Evolutionary conservation across 2,329 filamentous ascomycete species (phyloP), one percentile per base, ranked within the genome.

Genomic region (Teratosphaeria pseudoeucalypti): DNA sequence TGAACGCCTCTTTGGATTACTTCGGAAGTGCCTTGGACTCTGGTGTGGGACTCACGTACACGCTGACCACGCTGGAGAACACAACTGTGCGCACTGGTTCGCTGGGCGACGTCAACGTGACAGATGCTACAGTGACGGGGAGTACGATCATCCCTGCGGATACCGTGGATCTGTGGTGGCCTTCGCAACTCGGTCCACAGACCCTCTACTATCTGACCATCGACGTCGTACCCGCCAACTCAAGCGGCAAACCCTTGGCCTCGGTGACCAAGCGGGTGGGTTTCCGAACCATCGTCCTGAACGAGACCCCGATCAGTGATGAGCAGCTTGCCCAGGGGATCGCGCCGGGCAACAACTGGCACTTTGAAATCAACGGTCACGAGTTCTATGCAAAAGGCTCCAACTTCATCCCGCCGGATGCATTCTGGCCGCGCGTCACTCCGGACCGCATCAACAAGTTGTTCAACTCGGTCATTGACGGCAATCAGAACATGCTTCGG

Each of bases 281-380:
- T 0, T 86, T 87, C 64, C 76, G 83, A 16, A 85, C 84, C 0
- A 85, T 86, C 53, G 79, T 85, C 6, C 73, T 85, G 19, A 85
- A 85, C 60, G 75, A 80, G 65, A 75, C 75, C 1, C 78, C 78
- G 3, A 79, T 85, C 27, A 81, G 81, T 0, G 74, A 81, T 0
- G 75, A 75, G 1, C 81, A 86, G 62, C 67, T 82, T 0, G 73
- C 76, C 1, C 73, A 76, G 60, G 82, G 84, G 1, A 79, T 85
- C 61, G 77, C 79, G n/a, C 77, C 78, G 0, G 81, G 81, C 7
- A 80, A 79, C 52, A 81, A 83, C 68, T 83, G 83, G 82, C 82
- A 86, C 66, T 86, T 87, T 63, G 82, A 86, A 67, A 77, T 87
- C 61, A 87, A 87, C 61, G 83, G 84, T 0, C 78, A 82, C 55